These are phyloP conservation scores for Colletotrichum sp. DNA, from an alignment of 2,329 filamentous ascomycete genomes.

Conservation along the genomic window DNA sequence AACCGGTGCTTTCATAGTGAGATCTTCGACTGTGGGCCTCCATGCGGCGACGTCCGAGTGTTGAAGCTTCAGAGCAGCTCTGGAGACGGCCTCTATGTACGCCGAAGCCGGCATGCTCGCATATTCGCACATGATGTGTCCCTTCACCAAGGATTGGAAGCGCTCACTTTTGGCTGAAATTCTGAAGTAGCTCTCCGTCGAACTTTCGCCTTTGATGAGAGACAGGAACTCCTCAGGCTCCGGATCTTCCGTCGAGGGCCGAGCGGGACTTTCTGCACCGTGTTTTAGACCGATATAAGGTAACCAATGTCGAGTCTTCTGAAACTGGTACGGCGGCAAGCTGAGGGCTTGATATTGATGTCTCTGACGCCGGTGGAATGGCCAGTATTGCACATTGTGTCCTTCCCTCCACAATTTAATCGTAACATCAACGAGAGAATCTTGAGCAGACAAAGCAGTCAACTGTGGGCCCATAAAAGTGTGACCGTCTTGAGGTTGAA, in stretches of 20 bases:
- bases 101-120: constrained; percentile 2
- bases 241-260: too few species aligned
- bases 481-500: neutral
- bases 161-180: neutral
- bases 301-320: constrained; percentile 30
- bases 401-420: constrained; percentile 25
- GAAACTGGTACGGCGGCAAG: constrained; percentile 34
- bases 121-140: neutral
- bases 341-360: constrained; percentile 11
- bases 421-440: neutral
- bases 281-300: neutral
- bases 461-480: constrained; percentile 3
- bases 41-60: neutral
- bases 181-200: neutral
- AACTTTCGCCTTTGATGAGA: neutral
- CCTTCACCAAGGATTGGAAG: neutral
- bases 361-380: constrained; percentile 23
- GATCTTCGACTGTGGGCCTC: neutral
- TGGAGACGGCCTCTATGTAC: neutral
- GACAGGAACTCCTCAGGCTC: neutral
- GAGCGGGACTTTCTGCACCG: too few species aligned
- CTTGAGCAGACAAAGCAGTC: neutral
- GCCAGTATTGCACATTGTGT: constrained; percentile 26
- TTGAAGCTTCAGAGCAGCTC: neutral
- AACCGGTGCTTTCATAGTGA: neutral